Evolutionary conservation across 192 early-diverging fungal species (phyloP).

Genomic region (Backusella tarrabulga): DNA sequence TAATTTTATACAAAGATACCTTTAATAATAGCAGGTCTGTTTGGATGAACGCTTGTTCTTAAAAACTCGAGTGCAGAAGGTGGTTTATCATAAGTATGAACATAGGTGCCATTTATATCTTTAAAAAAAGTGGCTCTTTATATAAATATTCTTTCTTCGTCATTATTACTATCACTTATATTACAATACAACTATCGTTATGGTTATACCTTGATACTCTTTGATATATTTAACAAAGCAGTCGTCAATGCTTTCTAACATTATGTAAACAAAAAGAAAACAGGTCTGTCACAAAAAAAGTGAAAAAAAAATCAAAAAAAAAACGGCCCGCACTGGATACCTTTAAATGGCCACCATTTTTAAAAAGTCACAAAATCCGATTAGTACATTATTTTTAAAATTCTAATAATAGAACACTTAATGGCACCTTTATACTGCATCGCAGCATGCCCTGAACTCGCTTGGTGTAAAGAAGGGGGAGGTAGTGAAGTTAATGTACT

Average conservation of each 20-base stretch:
- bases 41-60: conserved; percentile 38
- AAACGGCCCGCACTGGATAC: no score
- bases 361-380: no score
- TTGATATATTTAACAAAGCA: conserved; percentile 9
- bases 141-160: background rate
- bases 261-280: background rate
- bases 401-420: no score
- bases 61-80: conserved; percentile 44
- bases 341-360: no score
- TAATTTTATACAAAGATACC: conserved; percentile 8
- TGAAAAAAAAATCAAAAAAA: background rate
- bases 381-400: no score
- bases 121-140: background rate
- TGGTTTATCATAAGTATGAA: conserved; percentile 15
- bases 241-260: background rate
- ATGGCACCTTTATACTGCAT: no score
- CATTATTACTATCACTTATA: background rate
- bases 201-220: conserved; percentile 27
- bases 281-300: background rate
- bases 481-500: no score
- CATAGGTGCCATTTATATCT: conserved; percentile 33
- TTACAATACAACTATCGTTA: background rate
- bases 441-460: no score
- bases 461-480: no score
- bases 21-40: conserved; percentile 44